Conservation (phyloP, 306 rosid species). For the Alnus rubra region DNA sequence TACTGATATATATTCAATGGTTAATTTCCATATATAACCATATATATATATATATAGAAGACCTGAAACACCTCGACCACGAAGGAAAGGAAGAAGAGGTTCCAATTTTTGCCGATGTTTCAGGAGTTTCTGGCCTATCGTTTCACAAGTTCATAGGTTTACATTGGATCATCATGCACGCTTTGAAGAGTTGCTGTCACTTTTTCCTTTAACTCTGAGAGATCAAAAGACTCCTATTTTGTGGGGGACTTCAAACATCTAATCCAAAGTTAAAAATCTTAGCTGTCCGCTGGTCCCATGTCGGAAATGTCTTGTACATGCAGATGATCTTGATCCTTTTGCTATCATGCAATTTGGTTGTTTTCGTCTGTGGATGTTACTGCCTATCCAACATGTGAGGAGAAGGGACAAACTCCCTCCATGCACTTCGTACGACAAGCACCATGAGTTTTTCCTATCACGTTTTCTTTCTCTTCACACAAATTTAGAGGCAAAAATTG, state of each 20-base stretch:
- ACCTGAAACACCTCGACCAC: constrained; percentile 4
- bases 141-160: constrained; percentile 14
- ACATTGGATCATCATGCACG: constrained; percentile 3
- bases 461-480: constrained; percentile 16
- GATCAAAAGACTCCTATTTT: constrained; percentile 33
- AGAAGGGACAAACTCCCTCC: constrained; percentile 54
- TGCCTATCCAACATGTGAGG: constrained; percentile 72
- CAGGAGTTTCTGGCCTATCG: constrained; percentile 37
- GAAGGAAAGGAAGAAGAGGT: neutral
- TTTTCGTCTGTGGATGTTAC: constrained; percentile 40
- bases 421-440: constrained; percentile 33
- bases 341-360: constrained; percentile 45
- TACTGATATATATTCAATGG: neutral
- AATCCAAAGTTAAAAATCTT: constrained; percentile 15
- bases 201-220: constrained; percentile 4
- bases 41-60: neutral
- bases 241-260: constrained; percentile 25
- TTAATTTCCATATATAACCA: constrained; percentile 12
- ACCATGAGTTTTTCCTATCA: constrained; percentile 32
- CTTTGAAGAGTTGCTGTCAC: constrained; percentile 30
- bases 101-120: constrained; percentile 34
- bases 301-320: constrained; percentile 21
- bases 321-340: constrained; percentile 27
- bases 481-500: constrained; percentile 22
- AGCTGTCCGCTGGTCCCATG: constrained; percentile 25